Conservation (phyloP, 2,329 filamentous ascomycete species). For the Cytospora schulzeri region DNA sequence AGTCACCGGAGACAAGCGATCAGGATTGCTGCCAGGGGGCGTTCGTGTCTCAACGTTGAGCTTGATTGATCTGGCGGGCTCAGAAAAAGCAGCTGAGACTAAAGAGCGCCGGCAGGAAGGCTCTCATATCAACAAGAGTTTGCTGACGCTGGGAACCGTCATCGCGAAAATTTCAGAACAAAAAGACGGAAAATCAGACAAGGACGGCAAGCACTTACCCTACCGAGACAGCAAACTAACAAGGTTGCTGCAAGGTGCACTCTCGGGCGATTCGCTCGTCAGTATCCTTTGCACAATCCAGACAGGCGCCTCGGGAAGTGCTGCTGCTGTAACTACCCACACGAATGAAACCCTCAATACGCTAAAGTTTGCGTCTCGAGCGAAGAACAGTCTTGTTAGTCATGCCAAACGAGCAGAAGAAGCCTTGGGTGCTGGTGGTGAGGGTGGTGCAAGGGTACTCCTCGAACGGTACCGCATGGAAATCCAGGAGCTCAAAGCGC, state of each 20-base stretch:
- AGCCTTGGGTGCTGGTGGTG: conserved; percentile 76
- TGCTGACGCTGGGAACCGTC: conserved; percentile 92
- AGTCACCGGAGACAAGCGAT: conserved; percentile 60
- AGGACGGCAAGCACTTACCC: conserved; percentile 88
- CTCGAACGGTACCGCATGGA: conserved; percentile 93
- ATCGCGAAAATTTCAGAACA: conserved; percentile 89
- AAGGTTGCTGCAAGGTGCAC: conserved; percentile 83
- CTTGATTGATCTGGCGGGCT: conserved; percentile 93
- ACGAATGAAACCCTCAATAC: conserved; percentile 92
- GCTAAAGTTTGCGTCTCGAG: conserved; percentile 91
- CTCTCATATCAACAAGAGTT: conserved; percentile 97
- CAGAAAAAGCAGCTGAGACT: conserved; percentile 91
- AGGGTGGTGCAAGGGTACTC: conserved; percentile 82
- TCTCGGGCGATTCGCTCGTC: conserved; percentile 91
- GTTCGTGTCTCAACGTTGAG: conserved; percentile 94
- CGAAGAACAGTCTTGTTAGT: conserved; percentile 97
- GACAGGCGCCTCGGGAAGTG: conserved; percentile 74
- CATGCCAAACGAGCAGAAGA: conserved; percentile 95
- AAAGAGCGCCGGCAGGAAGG: conserved; percentile 94
- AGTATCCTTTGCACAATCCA: conserved; percentile 98
- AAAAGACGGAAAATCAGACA: conserved; percentile 76
- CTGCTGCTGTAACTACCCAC: conserved; percentile 71
- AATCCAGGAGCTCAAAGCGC: conserved; percentile 77
- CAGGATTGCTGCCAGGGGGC: conserved; percentile 76
- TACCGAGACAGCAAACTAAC: conserved; percentile 98